Conservation (phyloP, 2,329 filamentous ascomycete genomes). For the Phialocephala sp. region DNA sequence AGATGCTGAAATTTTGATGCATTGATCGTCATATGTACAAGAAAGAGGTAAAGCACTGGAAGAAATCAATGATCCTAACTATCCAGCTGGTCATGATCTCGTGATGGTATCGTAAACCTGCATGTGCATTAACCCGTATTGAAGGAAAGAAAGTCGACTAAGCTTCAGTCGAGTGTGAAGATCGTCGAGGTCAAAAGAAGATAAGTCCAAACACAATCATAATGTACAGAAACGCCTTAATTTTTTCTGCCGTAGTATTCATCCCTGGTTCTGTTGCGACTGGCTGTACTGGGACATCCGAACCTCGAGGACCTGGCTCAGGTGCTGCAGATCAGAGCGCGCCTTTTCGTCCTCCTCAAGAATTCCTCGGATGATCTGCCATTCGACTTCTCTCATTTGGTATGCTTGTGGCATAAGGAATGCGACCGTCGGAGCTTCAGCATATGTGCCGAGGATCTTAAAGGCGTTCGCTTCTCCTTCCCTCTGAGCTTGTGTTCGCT, state of each 20-base stretch:
- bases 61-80: constrained; percentile 32
- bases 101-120: constrained; percentile 34
- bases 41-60: constrained; percentile 14
- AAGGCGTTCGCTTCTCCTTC: constrained; percentile 63
- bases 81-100: constrained; percentile 32
- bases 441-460: constrained; percentile 66
- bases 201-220: constrained; percentile 10
- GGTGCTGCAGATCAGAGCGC: constrained; percentile 51
- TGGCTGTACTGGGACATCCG: constrained; percentile 28
- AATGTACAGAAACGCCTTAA: constrained; percentile 6
- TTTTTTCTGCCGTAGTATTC: neutral
- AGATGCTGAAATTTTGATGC: neutral
- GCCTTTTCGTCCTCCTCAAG: constrained; percentile 41
- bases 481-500: constrained; percentile 52
- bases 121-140: constrained; percentile 2
- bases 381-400: constrained; percentile 72
- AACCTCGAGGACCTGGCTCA: constrained; percentile 59
- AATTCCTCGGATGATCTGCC: constrained; percentile 70
- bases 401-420: constrained; percentile 73
- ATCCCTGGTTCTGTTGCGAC: constrained; percentile 5
- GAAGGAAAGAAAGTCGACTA: constrained; percentile 1
- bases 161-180: neutral
- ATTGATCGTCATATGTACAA: constrained; percentile 16
- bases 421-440: constrained; percentile 67
- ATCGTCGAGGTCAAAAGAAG: neutral